Evolutionary conservation across 148 eudicot species (phyloP).

Genomic region (Rhododendron williamsianum): DNA sequence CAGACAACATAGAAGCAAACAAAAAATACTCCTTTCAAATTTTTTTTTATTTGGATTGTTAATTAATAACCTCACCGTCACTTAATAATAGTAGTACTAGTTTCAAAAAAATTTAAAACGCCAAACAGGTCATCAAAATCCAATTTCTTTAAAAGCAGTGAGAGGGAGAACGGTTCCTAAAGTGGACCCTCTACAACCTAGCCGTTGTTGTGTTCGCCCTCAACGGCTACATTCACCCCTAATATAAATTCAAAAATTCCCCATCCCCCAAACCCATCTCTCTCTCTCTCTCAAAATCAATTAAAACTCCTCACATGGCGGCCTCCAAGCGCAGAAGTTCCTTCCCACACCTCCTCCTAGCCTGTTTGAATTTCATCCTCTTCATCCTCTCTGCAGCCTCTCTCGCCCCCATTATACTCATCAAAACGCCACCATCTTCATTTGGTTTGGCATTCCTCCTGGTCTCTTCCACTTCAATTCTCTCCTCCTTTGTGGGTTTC

Average conservation of each 20-base stretch:
- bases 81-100: neutral
- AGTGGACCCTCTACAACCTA: conserved; percentile 19
- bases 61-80: neutral
- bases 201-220: conserved; percentile 20
- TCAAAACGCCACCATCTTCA: conserved; percentile 59
- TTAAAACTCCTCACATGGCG: conserved; percentile 28
- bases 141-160: neutral
- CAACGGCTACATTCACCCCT: conserved; percentile 11
- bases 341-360: conserved; percentile 44
- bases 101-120: neutral
- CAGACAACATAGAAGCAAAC: neutral
- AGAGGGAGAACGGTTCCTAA: conserved; percentile 3
- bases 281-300: neutral
- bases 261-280: neutral
- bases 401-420: conserved; percentile 46
- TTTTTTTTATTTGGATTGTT: too few relatives aligned
- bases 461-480: conserved; percentile 42
- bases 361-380: conserved; percentile 48
- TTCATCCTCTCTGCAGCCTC: conserved; percentile 54
- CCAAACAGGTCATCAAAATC: neutral
- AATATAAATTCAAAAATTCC: conserved; percentile 19
- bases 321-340: conserved; percentile 49
- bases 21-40: neutral
- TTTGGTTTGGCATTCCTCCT: conserved; percentile 47
- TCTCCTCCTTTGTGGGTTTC: conserved; percentile 62